A percentile compares a stretch with the other conserved stretches of the same genome.
Conservation (phyloP, 176 grass and related monocot species). For the Rhynchospora breviuscula region DNA sequence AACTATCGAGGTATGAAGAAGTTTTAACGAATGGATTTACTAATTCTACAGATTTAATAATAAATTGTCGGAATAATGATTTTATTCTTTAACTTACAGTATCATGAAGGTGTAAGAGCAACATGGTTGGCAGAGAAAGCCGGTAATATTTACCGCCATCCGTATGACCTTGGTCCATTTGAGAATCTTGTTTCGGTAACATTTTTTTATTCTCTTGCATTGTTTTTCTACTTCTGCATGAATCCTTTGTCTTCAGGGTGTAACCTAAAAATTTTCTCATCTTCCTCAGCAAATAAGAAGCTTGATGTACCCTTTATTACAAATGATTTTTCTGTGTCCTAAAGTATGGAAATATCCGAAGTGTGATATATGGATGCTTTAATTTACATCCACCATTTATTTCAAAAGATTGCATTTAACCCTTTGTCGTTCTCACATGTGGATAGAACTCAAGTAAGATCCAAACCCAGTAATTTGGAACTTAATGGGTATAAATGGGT, state of each 20-base stretch:
- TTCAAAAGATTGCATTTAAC: not conserved
- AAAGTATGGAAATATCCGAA: not conserved
- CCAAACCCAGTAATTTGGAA: not conserved
- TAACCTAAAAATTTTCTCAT: constrained; percentile 2
- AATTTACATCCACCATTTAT: too few relatives aligned
- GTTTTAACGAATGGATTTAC: not conserved
- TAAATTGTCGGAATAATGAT: constrained; percentile 7
- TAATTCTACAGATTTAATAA: not conserved
- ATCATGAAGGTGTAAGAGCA: constrained; percentile 93
- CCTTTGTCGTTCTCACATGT: not conserved
- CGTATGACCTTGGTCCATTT: constrained; percentile 75
- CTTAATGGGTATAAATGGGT: not conserved
- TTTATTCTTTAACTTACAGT: constrained; percentile 43
- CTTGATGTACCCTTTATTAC: not conserved
- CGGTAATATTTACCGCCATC: constrained; percentile 81
- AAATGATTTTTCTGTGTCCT: not conserved
- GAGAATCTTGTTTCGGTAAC: constrained; percentile 84
- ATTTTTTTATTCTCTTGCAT: constrained; percentile 10
- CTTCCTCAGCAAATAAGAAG: not conserved
- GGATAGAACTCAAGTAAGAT: not conserved
- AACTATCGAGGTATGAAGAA: constrained; percentile 79
- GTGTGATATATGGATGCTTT: not conserved
- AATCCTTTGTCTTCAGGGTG: not conserved
- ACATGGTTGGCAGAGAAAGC: constrained; percentile 89
- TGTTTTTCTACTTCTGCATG: not conserved